A percentile compares a stretch with the other conserved stretches of the same genome.
Evolutionary conservation across 1,284 basidiomycete genomes (phyloP).

Genomic region (Sporisorium scitamineum): DNA sequence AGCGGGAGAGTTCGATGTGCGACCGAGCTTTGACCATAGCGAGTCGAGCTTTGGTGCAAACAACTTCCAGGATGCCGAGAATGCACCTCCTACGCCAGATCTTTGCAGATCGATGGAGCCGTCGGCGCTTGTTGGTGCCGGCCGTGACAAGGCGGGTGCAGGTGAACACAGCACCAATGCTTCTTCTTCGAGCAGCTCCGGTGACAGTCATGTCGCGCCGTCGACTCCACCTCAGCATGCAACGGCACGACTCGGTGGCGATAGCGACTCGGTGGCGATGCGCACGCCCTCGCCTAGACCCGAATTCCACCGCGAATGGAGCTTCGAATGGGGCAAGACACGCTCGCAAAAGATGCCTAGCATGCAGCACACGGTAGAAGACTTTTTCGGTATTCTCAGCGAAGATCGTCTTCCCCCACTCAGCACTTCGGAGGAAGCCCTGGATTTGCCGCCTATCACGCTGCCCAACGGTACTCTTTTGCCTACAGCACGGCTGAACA

Average conservation of each 20-base stretch:
- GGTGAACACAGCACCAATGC: constrained; percentile 28
- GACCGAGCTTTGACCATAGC: constrained; percentile 39
- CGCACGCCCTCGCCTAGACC: constrained; percentile 45
- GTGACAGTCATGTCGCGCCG: constrained; percentile 44
- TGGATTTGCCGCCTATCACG: constrained; percentile 61
- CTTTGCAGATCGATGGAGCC: constrained; percentile 19
- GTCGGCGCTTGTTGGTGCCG: neutral
- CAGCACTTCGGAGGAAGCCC: constrained; percentile 43
- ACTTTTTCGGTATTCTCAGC: constrained; percentile 62
- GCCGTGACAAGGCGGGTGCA: neutral
- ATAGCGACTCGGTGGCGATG: neutral
- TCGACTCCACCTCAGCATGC: constrained; percentile 36
- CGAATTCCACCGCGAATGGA: constrained; percentile 62
- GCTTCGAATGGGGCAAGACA: constrained; percentile 45
- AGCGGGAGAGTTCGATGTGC: constrained; percentile 13
- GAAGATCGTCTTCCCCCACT: constrained; percentile 49
- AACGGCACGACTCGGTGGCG: neutral
- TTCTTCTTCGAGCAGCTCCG: constrained; percentile 41
- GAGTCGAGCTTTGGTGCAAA: constrained; percentile 34
- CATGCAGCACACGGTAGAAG: constrained; percentile 43
- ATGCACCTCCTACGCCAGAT: constrained; percentile 43
- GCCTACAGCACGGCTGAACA: constrained; percentile 35
- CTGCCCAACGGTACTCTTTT: constrained; percentile 30
- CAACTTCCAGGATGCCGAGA: constrained; percentile 35
- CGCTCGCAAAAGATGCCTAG: constrained; percentile 18